Conservation (phyloP, 176 grass and related monocot genomes). For the Panicum miliaceum region DNA sequence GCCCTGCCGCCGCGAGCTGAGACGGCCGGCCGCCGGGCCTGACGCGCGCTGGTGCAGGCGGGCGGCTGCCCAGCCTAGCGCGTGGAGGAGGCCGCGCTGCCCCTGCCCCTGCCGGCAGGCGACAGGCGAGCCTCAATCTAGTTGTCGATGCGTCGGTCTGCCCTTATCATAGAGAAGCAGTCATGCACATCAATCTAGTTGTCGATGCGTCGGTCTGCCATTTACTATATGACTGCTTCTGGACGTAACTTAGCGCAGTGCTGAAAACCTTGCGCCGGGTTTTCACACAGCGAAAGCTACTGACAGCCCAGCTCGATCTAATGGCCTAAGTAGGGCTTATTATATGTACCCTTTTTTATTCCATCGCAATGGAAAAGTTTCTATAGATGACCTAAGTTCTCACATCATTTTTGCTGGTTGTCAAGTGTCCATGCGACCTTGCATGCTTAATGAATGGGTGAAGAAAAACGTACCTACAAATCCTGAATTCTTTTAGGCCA, state of each 20-base stretch:
- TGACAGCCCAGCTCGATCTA: not conserved
- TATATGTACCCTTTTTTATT: too few species aligned
- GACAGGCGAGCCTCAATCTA: too few species aligned
- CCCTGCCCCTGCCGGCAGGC: too few species aligned
- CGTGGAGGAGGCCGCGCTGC: too few species aligned
- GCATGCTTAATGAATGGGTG: not conserved
- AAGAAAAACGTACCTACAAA: not conserved
- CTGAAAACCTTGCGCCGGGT: slow-evolving; percentile 11
- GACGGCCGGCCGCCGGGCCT: too few species aligned
- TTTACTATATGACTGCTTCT: not conserved
- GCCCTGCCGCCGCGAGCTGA: too few species aligned
- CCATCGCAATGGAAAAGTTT: not conserved
- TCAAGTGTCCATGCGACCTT: not conserved
- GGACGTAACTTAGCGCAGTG: not conserved
- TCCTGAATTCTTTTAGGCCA: slow-evolving; percentile 1
- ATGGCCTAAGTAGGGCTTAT: not conserved
- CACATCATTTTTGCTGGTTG: not conserved
- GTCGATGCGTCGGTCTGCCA: too few species aligned
- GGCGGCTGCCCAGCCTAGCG: too few species aligned
- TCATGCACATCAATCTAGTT: not conserved
- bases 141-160: too few species aligned
- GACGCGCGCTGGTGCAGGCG: too few species aligned
- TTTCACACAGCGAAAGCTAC: slow-evolving; percentile 44
- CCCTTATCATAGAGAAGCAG: not conserved
- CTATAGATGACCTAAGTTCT: too few species aligned